Conservation (phyloP, 148 eudicot species). For the Silene uniflora region DNA sequence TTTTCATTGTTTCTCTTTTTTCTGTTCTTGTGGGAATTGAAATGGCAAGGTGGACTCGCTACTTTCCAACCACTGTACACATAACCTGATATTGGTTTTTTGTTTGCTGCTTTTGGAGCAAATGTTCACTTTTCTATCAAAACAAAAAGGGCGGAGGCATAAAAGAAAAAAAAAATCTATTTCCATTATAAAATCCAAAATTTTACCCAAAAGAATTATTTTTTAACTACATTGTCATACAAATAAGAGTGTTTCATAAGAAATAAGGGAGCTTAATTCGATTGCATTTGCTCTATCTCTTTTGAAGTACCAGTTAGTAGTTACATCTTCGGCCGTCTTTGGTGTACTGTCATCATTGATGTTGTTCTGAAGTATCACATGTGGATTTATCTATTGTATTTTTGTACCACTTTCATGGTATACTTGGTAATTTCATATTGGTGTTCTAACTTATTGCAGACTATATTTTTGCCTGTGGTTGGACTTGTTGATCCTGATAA, state of each 20-base stretch:
- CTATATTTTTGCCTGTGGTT: slow-evolving; percentile 92
- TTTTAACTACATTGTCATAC: neutral
- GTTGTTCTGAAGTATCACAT: neutral
- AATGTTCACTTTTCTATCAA: neutral
- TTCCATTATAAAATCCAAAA: neutral
- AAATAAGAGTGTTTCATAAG: neutral
- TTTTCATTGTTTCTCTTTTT: neutral
- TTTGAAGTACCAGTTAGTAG: neutral
- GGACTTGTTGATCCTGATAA: slow-evolving; percentile 94
- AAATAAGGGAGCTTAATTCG: neutral
- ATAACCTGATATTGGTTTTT: neutral
- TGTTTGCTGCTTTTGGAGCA: neutral
- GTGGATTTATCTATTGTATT: neutral
- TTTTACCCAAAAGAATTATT: neutral
- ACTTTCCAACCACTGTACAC: neutral
- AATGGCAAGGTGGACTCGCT: neutral
- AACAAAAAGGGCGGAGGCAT: neutral
- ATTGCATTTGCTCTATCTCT: neutral
- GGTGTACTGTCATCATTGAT: neutral
- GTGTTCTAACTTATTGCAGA: slow-evolving; percentile 43
- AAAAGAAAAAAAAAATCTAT: neutral
- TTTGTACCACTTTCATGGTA: neutral
- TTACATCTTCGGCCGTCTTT: neutral
- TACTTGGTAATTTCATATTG: neutral
- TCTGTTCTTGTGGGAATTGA: neutral